Evolutionary conservation across 139 green algal species (phyloP), one percentile per base, ranked within the genome.

Genomic region (Volvox reticuliferus): DNA sequence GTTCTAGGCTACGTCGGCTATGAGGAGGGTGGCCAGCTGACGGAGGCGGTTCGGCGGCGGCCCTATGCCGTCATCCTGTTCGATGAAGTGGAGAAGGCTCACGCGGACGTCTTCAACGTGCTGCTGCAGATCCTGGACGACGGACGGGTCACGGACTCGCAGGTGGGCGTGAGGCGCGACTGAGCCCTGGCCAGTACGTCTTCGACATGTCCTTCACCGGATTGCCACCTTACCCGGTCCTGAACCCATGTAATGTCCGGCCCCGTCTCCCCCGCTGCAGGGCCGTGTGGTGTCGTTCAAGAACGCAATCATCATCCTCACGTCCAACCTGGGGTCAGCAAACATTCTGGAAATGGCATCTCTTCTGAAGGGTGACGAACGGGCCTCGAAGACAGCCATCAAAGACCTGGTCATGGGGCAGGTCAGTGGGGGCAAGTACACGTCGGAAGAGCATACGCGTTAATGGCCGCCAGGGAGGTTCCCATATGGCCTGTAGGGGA

Each of bases 41-140:
- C 87, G 18, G 97, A 99, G 94, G 97, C 97, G n/a, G 94, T 95
- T 65, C 87, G 94, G 76, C 93, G 97, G 73, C 95, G 93, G 28
- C 98, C 98, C 1, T 98, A 98, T 93, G 93, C 91, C 55, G 91
- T 99, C 16, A 92, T 99, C 71, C 96, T 99, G 63, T 96, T 99
- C 89, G 98, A 99, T 91, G 98, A 99, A 94, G 96, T 99, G 30
- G 98, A 99, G 95, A 99, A 99, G 93, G 98, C 98, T 63, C 98
- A 99, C 93, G 98, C 97, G 9, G 98, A 99, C 89, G 97, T 99
- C 30, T 99, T 99, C 96, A 99, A 99, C 91, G 94, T 99, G 76
- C 96, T 99, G 91, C 96, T 99, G 87, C 97, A 99, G 94, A 91
- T 99, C 69, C 94, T 99, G 91, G 98, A 99, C 93, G 98, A 99